Percentiles rank a stretch among this genome's conserved stretches.
These are phyloP conservation scores for Margaritispora aquatica DNA, from an alignment of 495 filamentous ascomycete genomes.

Conservation along the genomic window DNA sequence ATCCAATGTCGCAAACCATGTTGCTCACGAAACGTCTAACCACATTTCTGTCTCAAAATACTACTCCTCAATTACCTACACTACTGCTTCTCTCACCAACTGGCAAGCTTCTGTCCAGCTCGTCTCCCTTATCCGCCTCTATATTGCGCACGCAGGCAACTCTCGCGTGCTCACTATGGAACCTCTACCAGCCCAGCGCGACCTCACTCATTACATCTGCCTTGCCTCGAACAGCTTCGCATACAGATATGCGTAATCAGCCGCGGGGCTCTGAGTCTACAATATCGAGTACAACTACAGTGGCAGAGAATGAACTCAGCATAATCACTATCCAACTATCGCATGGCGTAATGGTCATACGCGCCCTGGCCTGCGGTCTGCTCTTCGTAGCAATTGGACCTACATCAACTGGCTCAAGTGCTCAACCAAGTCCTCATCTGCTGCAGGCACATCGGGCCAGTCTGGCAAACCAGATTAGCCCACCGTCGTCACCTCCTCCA, in stretches of 20 bases:
- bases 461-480: conserved; percentile 2
- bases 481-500: conserved; percentile 12
- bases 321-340: conserved; percentile 42
- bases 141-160: conserved; percentile 27
- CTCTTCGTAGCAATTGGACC: conserved; percentile 48
- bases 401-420: background rate
- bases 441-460: background rate
- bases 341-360: conserved; percentile 40
- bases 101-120: conserved; percentile 24
- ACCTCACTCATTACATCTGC: conserved; percentile 4
- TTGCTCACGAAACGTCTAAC: conserved; percentile 25
- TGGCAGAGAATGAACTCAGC: conserved; percentile 13
- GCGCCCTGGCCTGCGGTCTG: conserved; percentile 40
- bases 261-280: conserved; percentile 9
- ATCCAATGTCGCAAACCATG: conserved; percentile 21
- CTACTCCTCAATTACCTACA: conserved; percentile 18
- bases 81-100: conserved; percentile 24
- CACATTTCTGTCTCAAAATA: conserved; percentile 21
- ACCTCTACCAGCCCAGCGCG: conserved; percentile 18
- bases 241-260: background rate
- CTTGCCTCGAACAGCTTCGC: background rate
- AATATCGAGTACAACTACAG: conserved; percentile 2
- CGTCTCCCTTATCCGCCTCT: conserved; percentile 21
- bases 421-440: background rate
- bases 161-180: conserved; percentile 25